Evolutionary conservation across 2,329 filamentous ascomycete species (phyloP).

Genomic region (Ceratocystis cacaofunesta): DNA sequence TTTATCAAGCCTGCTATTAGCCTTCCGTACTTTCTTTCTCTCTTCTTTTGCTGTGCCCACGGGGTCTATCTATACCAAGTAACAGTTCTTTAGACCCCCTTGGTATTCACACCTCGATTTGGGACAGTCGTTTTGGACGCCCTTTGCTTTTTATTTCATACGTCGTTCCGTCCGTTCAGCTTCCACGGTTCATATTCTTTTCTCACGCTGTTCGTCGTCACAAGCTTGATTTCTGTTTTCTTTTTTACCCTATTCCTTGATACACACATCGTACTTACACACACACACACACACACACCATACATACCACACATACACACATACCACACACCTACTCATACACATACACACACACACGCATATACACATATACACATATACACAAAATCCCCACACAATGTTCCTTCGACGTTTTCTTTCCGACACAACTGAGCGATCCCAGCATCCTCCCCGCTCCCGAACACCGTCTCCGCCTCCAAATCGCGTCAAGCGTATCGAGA

Average conservation of each 20-base stretch:
- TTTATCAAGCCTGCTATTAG: neutral
- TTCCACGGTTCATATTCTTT: neutral
- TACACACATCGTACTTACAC: too few relatives aligned
- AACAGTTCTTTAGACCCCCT: neutral
- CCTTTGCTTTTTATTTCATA: neutral
- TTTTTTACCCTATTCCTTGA: neutral
- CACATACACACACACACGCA: neutral
- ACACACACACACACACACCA: neutral
- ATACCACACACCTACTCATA: neutral
- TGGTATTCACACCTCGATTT: neutral
- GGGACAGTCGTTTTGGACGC: neutral
- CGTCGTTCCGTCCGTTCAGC: neutral
- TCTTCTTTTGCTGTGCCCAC: neutral
- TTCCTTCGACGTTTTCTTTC: slow-evolving; percentile 14
- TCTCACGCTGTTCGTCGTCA: neutral
- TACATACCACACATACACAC: neutral
- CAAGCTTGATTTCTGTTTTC: neutral
- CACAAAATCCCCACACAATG: slow-evolving; percentile 6
- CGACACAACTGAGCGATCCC: slow-evolving; percentile 11
- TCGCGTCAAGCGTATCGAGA: slow-evolving; percentile 16
- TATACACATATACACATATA: neutral
- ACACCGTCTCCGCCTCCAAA: slow-evolving; percentile 12
- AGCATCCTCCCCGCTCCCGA: slow-evolving; percentile 15
- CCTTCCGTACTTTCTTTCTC: neutral
- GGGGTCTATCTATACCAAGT: neutral